Evolutionary conservation across 2,329 filamentous ascomycete species (phyloP).

Genomic region (Nemania abortiva): DNA sequence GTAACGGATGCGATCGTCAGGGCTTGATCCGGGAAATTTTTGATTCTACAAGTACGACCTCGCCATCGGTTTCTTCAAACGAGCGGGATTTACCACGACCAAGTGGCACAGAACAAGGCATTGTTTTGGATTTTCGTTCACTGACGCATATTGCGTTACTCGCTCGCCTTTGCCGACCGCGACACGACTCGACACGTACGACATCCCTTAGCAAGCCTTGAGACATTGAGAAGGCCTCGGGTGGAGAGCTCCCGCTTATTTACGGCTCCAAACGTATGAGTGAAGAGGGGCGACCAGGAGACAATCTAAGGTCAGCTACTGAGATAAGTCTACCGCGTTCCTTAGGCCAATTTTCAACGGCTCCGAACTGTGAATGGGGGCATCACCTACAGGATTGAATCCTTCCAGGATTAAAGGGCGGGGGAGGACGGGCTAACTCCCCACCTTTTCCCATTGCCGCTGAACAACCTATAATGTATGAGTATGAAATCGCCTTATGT

Average conservation of each 20-base stretch:
- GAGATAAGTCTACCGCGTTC: not conserved
- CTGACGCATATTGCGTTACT: conserved; percentile 15
- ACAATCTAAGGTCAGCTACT: not conserved
- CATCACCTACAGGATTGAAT: conserved; percentile 13
- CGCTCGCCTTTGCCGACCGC: conserved; percentile 5
- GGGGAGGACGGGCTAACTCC: not conserved
- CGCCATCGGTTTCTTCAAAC: conserved; percentile 14
- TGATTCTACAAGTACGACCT: conserved; percentile 9
- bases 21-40: conserved; percentile 10
- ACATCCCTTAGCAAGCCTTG: not conserved
- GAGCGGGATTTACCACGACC: not conserved
- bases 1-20: conserved; percentile 25
- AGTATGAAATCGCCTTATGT: conserved; percentile 27
- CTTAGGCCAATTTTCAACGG: not conserved
- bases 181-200: not conserved
- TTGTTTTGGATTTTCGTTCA: not conserved
- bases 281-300: conserved; percentile 6
- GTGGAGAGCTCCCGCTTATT: not conserved
- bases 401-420: conserved; percentile 4
- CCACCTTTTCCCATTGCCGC: conserved; percentile 17
- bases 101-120: conserved; percentile 15
- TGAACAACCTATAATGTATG: conserved; percentile 5
- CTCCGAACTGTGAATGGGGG: conserved; percentile 12
- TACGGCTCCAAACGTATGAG: not conserved
- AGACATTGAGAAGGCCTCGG: not conserved